Evolutionary conservation across 176 grass and related monocot species (phyloP).

Genomic region (Panicum miliaceum): DNA sequence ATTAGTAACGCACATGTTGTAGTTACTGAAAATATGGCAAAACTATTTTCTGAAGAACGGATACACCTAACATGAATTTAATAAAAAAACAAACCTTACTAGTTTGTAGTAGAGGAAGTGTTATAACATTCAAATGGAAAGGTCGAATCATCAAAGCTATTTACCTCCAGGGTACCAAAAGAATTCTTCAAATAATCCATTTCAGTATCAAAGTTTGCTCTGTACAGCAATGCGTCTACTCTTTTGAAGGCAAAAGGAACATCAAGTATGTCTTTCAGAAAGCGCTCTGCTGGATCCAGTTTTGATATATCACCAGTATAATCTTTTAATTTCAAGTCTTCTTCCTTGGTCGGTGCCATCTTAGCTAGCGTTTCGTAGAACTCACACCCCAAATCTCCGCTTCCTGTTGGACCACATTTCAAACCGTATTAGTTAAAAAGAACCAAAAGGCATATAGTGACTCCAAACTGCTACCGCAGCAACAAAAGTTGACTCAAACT

Average conservation of each 20-base stretch:
- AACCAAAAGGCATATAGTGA: conserved; percentile 14
- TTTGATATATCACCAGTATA: conserved; percentile 64
- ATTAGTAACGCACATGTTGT: neutral
- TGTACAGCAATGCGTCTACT: conserved; percentile 82
- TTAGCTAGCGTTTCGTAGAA: conserved; percentile 71
- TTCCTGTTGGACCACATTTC: conserved; percentile 54
- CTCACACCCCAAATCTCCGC: conserved; percentile 57
- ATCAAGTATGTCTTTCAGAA: conserved; percentile 68
- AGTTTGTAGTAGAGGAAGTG: conserved; percentile 11
- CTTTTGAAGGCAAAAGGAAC: conserved; percentile 88
- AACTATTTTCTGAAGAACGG: conserved; percentile 2
- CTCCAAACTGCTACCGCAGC: neutral
- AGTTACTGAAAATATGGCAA: neutral
- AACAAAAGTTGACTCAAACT: neutral
- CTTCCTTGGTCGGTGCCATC: conserved; percentile 85
- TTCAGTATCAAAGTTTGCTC: conserved; percentile 66
- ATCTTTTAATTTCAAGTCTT: conserved; percentile 60
- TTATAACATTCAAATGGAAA: conserved; percentile 9
- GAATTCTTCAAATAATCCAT: conserved; percentile 64
- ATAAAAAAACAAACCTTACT: neutral
- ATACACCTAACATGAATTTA: neutral
- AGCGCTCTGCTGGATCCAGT: conserved; percentile 70
- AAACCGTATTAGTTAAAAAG: conserved; percentile 31
- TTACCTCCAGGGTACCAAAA: conserved; percentile 81
- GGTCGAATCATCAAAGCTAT: conserved; percentile 6